Evolutionary conservation across 768 basidiomycete species (phyloP), one percentile per base, ranked within the genome.

Genomic region (Lanmaoa pseudosensibilis): DNA sequence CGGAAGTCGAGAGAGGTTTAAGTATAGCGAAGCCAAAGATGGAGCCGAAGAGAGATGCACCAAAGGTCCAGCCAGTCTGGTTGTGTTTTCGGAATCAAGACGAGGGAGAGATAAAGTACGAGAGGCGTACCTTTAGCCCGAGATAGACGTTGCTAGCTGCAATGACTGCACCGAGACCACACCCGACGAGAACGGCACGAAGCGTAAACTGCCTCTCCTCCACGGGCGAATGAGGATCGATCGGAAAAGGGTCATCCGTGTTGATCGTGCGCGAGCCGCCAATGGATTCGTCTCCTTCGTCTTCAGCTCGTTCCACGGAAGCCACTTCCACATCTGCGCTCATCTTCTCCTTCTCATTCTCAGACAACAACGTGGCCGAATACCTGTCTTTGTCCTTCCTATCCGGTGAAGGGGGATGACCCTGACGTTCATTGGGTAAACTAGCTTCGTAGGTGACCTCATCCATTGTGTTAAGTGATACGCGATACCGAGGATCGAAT

Each of bases 71-170:
- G 23, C 85, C 85, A 1, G 85, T 86, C 70, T 70, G 41, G n/a
- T 52, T 8, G 16, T 21, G 46, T 53, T 36, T 19, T 11, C 34
- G 6, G 49, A 7, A 36, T 56, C 32, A 48, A 36, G 18, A 21
- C n/a, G 25, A 46, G 23, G n/a, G 13, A 8, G 3, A 23, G 49
- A 9, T 8, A 46, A 25, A 21, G 33, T 33, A 11, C 18, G 13
- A 37, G 33, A 7, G 7, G 45, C 59, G 16, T 36, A 64, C 69
- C 73, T 87, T 86, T 55, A 87, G 69, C 38, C 86, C 83, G 21
- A 86, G 80, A 67, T 88, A 86, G 56, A 88, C 81, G 67, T 85
- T 84, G 46, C 82, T 83, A 13, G 85, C 82, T 46, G 81, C 79
- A 27, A 86, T 80, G 66, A 85, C 59, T 39, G 78, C 80, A 32